These are phyloP conservation scores for Penicillium lagena DNA, from an alignment of 495 filamentous ascomycete species.

Conservation along the genomic window DNA sequence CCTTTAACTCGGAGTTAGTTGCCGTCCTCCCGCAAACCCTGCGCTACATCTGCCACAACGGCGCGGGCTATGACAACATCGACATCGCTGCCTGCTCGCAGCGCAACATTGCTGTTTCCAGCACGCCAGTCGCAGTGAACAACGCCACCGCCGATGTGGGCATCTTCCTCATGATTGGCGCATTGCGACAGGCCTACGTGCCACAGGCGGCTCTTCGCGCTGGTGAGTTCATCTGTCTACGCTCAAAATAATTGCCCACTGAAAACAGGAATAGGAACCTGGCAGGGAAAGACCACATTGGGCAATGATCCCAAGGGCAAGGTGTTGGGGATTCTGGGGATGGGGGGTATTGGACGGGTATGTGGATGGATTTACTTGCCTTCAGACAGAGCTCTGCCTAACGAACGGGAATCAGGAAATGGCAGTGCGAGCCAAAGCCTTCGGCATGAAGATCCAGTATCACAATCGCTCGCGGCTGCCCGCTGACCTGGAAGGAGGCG, in stretches of 20 bases:
- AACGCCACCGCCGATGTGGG: slow-evolving; percentile 66
- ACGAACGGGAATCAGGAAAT: slow-evolving; percentile 47
- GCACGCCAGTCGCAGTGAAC: slow-evolving; percentile 62
- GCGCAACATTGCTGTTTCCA: slow-evolving; percentile 56
- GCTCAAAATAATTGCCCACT: slow-evolving; percentile 29
- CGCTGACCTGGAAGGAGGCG: slow-evolving; percentile 46
- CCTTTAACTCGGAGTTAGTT: slow-evolving; percentile 54
- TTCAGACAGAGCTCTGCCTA: neutral
- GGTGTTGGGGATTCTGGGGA: slow-evolving; percentile 72
- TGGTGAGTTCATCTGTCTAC: slow-evolving; percentile 32
- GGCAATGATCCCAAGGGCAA: slow-evolving; percentile 67
- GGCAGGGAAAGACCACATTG: slow-evolving; percentile 45
- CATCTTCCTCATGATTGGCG: slow-evolving; percentile 66
- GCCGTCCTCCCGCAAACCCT: slow-evolving; percentile 56
- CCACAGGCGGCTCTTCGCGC: slow-evolving; percentile 54
- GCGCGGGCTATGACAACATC: slow-evolving; percentile 80
- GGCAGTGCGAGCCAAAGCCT: slow-evolving; percentile 59
- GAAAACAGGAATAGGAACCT: too few relatives aligned
- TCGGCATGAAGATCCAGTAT: slow-evolving; percentile 67
- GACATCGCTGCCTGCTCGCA: slow-evolving; percentile 63
- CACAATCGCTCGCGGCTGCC: slow-evolving; percentile 58
- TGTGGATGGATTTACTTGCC: neutral
- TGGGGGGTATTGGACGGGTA: slow-evolving; percentile 72
- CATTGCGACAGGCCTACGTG: slow-evolving; percentile 59
- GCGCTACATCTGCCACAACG: slow-evolving; percentile 79